Evolutionary conservation across 1,284 basidiomycete genomes (phyloP).

Genomic region (Afroboletus lepidellus): DNA sequence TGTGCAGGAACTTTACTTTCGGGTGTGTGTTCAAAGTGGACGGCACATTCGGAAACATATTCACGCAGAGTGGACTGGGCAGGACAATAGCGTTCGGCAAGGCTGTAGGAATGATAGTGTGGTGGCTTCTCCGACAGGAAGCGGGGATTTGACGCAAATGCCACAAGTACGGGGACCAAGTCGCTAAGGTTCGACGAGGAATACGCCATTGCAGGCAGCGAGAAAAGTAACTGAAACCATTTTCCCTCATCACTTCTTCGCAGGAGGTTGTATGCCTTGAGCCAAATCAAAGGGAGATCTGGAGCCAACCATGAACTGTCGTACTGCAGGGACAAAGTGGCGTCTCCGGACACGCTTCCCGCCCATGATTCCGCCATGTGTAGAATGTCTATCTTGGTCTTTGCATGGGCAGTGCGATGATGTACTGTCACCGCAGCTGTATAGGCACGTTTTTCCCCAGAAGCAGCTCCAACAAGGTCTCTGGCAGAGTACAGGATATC

Average conservation of each 20-base stretch:
- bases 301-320: slow-evolving; percentile 21
- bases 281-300: slow-evolving; percentile 25
- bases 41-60: slow-evolving; percentile 6
- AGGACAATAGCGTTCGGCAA: slow-evolving; percentile 15
- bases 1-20: slow-evolving; percentile 8
- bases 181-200: slow-evolving; percentile 3
- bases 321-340: slow-evolving; percentile 20
- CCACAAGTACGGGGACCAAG: slow-evolving; percentile 31
- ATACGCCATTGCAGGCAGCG: slow-evolving; percentile 35
- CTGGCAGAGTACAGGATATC: slow-evolving; percentile 22
- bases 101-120: slow-evolving; percentile 11
- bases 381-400: neutral
- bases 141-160: slow-evolving; percentile 25
- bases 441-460: slow-evolving; percentile 18
- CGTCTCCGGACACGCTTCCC: neutral
- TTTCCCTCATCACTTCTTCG: slow-evolving; percentile 12
- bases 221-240: slow-evolving; percentile 32
- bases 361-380: slow-evolving; percentile 13
- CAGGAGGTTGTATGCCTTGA: slow-evolving; percentile 34
- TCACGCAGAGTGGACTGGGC: neutral
- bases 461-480: slow-evolving; percentile 6
- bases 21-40: slow-evolving; percentile 15
- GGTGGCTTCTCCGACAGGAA: slow-evolving; percentile 22
- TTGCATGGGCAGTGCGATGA: neutral
- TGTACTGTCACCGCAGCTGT: slow-evolving; percentile 9